Conservation (phyloP, 2,329 filamentous ascomycete genomes). For the Fusarium foetens region DNA sequence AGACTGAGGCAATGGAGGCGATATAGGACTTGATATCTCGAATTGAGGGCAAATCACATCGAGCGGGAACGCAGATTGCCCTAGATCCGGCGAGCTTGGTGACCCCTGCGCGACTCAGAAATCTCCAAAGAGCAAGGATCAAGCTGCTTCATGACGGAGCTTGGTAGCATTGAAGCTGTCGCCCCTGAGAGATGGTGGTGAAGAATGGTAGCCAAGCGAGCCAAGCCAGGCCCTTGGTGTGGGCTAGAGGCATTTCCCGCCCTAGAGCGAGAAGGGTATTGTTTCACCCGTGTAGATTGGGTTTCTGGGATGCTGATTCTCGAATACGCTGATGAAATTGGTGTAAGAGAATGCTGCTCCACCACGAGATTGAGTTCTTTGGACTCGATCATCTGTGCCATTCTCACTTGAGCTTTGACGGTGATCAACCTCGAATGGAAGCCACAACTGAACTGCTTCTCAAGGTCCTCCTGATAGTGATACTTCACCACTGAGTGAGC, state of each 20-base stretch:
- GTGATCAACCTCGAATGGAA: not conserved
- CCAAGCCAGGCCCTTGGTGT: slow-evolving; percentile 24
- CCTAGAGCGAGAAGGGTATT: slow-evolving; percentile 32
- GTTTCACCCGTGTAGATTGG: slow-evolving; percentile 30
- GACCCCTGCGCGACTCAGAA: slow-evolving; percentile 26
- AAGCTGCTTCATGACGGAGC: slow-evolving; percentile 31
- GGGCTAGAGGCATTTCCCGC: slow-evolving; percentile 27
- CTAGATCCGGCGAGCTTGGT: slow-evolving; percentile 12
- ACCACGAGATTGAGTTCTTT: not conserved
- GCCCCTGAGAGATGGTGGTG: slow-evolving; percentile 30
- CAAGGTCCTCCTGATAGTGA: not conserved
- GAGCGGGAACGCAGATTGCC: slow-evolving; percentile 23
- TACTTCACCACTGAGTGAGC: not conserved
- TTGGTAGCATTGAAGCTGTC: slow-evolving; percentile 31
- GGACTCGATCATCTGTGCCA: not conserved
- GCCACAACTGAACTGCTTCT: slow-evolving; percentile 13
- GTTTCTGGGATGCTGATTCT: slow-evolving; percentile 13
- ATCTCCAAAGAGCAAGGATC: slow-evolving; percentile 29
- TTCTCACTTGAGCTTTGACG: not conserved
- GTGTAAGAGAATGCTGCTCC: slow-evolving; percentile 6
- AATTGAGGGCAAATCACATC: slow-evolving; percentile 31
- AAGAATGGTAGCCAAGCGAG: slow-evolving; percentile 31
- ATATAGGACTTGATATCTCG: slow-evolving; percentile 34
- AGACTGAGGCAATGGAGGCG: slow-evolving; percentile 17
- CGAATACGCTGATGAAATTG: not conserved